These are phyloP conservation scores for Agastache rugosa DNA, from an alignment of 257 asterid genomes.

Conservation along the genomic window DNA sequence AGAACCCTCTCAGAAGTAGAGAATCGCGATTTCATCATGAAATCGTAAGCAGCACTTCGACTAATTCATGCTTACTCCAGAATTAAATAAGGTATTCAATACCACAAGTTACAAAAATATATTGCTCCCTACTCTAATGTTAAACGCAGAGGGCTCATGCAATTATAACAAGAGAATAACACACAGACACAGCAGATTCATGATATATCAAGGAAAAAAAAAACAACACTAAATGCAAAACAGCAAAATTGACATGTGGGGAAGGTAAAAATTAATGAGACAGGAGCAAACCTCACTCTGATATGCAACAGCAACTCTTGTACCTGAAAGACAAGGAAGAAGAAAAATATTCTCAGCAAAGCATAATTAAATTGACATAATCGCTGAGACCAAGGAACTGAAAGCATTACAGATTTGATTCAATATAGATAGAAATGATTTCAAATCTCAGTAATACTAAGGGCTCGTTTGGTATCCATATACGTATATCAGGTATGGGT, in stretches of 20 bases:
- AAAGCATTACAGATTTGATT: not conserved
- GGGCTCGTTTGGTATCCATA: no score
- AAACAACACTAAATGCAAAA: not conserved
- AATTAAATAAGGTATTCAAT: not conserved
- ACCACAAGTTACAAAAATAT: not conserved
- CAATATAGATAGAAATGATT: not conserved
- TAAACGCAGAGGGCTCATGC: not conserved
- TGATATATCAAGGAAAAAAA: not conserved
- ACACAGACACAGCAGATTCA: not conserved
- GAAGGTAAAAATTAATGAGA: not conserved
- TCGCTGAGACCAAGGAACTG: not conserved
- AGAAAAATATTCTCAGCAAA: not conserved
- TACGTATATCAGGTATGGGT: no score
- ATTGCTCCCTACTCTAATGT: not conserved
- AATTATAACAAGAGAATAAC: constrained; percentile 7
- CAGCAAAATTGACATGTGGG: constrained; percentile 21
- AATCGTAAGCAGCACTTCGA: not conserved
- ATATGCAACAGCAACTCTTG: constrained; percentile 84
- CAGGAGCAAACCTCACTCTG: constrained; percentile 80
- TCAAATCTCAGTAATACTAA: not conserved
- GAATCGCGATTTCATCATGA: not conserved
- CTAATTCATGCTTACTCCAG: constrained; percentile 3
- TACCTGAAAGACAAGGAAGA: constrained; percentile 56
- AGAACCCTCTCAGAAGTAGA: not conserved
- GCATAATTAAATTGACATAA: not conserved